Evolutionary conservation across 108 stramenopile genomes (phyloP).

Genomic region (Mediolabrus comicus): DNA sequence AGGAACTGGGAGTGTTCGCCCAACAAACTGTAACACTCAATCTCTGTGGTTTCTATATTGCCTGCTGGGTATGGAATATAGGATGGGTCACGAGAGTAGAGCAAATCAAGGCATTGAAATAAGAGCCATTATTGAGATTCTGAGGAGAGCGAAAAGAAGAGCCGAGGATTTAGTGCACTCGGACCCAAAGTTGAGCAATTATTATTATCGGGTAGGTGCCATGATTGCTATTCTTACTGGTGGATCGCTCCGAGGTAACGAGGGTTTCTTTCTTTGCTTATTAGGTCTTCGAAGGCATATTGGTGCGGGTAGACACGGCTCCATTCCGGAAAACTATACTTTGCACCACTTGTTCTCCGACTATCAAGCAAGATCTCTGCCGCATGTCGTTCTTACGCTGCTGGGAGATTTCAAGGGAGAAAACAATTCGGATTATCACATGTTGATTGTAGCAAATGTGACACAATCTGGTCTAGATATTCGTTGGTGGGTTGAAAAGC

Average conservation of each 20-base stretch:
- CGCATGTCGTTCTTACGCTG: conserved; percentile 7
- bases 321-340: background rate
- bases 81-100: conserved; percentile 14
- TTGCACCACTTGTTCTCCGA: background rate
- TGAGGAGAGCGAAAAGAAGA: background rate
- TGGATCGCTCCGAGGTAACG: conserved; percentile 10
- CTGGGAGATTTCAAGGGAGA: conserved; percentile 27
- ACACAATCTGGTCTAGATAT: background rate
- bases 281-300: background rate
- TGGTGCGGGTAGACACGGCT: background rate
- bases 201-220: conserved; percentile 11
- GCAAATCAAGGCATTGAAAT: conserved; percentile 4
- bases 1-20: background rate
- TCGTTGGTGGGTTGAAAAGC: conserved; percentile 25
- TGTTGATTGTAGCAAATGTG: conserved; percentile 1
- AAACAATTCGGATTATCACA: conserved; percentile 1
- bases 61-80: background rate
- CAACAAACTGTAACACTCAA: conserved; percentile 9
- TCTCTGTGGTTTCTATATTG: conserved; percentile 9
- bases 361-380: background rate
- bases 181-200: background rate
- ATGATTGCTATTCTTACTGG: background rate
- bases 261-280: conserved; percentile 3
- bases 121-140: background rate
- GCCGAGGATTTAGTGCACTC: background rate